These are phyloP conservation scores for Peterozyma xylosa DNA, from an alignment of 805 yeast species.

Conservation along the genomic window DNA sequence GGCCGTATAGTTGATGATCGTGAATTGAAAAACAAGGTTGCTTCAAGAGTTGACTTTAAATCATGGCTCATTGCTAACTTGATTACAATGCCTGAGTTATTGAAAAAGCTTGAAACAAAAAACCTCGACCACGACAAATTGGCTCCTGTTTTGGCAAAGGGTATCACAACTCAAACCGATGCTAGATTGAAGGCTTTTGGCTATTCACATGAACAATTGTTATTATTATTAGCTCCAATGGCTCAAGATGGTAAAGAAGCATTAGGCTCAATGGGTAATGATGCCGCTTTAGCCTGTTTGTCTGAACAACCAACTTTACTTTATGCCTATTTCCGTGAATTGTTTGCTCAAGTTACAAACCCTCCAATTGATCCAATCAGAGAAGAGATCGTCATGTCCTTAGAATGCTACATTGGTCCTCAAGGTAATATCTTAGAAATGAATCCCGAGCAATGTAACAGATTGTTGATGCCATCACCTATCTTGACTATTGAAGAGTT, in stretches of 20 bases:
- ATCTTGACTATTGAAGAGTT: constrained; percentile 69
- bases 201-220: constrained; percentile 89
- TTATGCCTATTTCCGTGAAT: constrained; percentile 91
- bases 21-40: constrained; percentile 73
- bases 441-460: constrained; percentile 86
- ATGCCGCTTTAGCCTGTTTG: constrained; percentile 89
- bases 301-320: constrained; percentile 86
- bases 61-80: constrained; percentile 87
- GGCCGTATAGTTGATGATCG: constrained; percentile 92
- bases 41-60: constrained; percentile 83
- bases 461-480: constrained; percentile 79
- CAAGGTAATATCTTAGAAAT: constrained; percentile 93
- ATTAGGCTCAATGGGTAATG: constrained; percentile 98
- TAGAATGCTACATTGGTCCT: constrained; percentile 97
- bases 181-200: constrained; percentile 83
- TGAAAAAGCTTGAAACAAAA: constrained; percentile 45
- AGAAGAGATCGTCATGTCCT: constrained; percentile 93
- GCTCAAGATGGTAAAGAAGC: constrained; percentile 89
- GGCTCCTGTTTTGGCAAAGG: constrained; percentile 18
- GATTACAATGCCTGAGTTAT: constrained; percentile 74
- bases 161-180: constrained; percentile 61
- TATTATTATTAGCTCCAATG: constrained; percentile 85
- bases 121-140: constrained; percentile 19
- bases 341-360: constrained; percentile 97
- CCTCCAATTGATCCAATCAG: constrained; percentile 99